phyloP scores from a whole-genome alignment of 2,329 filamentous ascomycete species.

The Ustulina deusta region DNA sequence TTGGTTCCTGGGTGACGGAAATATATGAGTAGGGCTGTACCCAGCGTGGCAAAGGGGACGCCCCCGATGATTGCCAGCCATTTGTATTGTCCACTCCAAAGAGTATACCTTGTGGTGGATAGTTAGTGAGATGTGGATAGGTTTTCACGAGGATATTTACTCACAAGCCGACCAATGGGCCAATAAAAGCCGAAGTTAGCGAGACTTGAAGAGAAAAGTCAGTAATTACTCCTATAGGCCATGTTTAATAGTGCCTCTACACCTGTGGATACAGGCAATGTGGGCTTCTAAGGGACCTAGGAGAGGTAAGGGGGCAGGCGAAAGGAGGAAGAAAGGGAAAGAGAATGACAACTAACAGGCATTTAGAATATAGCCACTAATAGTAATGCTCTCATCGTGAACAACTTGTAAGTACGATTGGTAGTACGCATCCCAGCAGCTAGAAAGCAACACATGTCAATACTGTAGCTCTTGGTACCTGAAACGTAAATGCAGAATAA shows the following conservation, averaged over 20 bases:
- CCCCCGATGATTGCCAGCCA: conserved; percentile 18
- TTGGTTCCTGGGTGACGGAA: conserved; percentile 23
- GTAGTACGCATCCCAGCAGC: conserved; percentile 27
- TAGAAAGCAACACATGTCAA: conserved; percentile 2
- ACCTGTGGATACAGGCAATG: neutral
- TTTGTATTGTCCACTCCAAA: conserved; percentile 19
- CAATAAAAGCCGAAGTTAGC: conserved; percentile 15
- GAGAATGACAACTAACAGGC: neutral
- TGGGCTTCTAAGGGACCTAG: neutral
- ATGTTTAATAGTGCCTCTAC: neutral
- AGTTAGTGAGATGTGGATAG: neutral
- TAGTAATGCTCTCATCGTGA: conserved; percentile 20
- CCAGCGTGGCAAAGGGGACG: conserved; percentile 18
- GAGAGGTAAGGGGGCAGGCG: neutral
- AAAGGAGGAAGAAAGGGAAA: neutral
- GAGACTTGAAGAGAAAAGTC: conserved; percentile 9
- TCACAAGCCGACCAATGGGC: conserved; percentile 25
- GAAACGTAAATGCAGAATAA: too few species aligned
- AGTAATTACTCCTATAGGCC: neutral
- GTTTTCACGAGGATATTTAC: neutral
- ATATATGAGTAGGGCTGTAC: conserved; percentile 23
- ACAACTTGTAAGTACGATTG: conserved; percentile 24
- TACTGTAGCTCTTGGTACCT: neutral
- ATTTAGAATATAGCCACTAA: conserved; percentile 22
- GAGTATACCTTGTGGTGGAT: conserved; percentile 11